Evolutionary conservation across 306 rosid genomes (phyloP).

Genomic region (Quercus robur): DNA sequence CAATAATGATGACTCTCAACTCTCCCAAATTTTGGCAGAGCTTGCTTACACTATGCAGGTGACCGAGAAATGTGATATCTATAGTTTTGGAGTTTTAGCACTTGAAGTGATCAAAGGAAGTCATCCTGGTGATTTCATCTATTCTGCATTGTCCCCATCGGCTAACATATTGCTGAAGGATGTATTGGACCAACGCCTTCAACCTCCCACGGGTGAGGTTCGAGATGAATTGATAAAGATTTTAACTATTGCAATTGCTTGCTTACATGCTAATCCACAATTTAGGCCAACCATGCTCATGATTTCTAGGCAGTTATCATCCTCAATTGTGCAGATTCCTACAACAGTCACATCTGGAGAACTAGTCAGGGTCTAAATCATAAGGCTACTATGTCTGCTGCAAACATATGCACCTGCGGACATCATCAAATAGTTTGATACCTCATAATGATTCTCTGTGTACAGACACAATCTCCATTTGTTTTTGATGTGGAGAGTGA

Average conservation of each 20-base stretch:
- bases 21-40: slow-evolving; percentile 7
- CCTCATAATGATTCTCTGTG: no score
- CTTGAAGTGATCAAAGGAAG: slow-evolving; percentile 16
- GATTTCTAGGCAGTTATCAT: slow-evolving; percentile 13
- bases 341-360: neutral
- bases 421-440: no score
- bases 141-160: neutral
- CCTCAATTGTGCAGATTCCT: neutral
- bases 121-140: neutral
- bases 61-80: slow-evolving; percentile 5
- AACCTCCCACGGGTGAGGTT: neutral
- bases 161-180: neutral
- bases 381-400: neutral
- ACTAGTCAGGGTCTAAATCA: neutral
- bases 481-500: no score
- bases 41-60: slow-evolving; percentile 23
- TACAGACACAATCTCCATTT: no score
- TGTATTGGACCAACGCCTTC: slow-evolving; percentile 5
- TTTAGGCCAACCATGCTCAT: slow-evolving; percentile 30
- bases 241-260: neutral
- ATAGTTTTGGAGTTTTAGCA: slow-evolving; percentile 19
- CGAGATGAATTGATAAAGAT: neutral
- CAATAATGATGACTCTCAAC: no score
- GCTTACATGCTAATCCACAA: slow-evolving; percentile 20
- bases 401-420: neutral